Base-by-base conservation (phyloP, 805 yeast species). In the Metschnikowia kofuensis region DNA sequence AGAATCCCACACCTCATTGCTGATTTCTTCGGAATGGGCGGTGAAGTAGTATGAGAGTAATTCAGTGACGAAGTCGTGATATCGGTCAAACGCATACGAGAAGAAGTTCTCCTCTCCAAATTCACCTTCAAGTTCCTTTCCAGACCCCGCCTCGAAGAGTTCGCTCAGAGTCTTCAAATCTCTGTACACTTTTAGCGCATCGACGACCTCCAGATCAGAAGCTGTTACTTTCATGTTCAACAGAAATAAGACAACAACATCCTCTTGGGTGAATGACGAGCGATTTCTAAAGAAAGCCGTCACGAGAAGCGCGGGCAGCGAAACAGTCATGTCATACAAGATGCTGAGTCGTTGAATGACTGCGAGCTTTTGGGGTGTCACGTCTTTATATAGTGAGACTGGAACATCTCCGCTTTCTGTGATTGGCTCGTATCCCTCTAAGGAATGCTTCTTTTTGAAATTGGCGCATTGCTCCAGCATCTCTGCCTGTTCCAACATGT, bases 1-100 rank as follows among this genome's bases (percentile, higher is more conserved):
- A 37, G 42, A 29, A 26, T 40, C 50, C 58, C 58, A 56, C 43
- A 56, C 45, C 8, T 31, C 44, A 29, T 41, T 38, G 30, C 43
- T 38, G 29, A 43, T 26, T 7, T 45, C 45, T 15, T 16, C 38
- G 7, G 44, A 40, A 28, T 43, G 37, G 37, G 35, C 10, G 30
- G 34, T 43, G 35, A 31, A 51, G 21, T 43, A 47, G 4, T 40
- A 13, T 7, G 48, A 29, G 34, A 51, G 45, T 1, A 8, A 13
- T 2, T 40, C 42, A 21, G 39, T 38, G 30, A 48, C 21, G 21
- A 40, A 45, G 21, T 38, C 47, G 36, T 39, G 44, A 31, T 38
- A 41, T 14, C 39, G 47, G 12, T 29, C 38, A 28, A 47, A 31
- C 2, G 54, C 40, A 7, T 34, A 27, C 34, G 26, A 44, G 40